Conservation (phyloP, 108 stramenopile species). For the Ochromonas danica region DNA sequence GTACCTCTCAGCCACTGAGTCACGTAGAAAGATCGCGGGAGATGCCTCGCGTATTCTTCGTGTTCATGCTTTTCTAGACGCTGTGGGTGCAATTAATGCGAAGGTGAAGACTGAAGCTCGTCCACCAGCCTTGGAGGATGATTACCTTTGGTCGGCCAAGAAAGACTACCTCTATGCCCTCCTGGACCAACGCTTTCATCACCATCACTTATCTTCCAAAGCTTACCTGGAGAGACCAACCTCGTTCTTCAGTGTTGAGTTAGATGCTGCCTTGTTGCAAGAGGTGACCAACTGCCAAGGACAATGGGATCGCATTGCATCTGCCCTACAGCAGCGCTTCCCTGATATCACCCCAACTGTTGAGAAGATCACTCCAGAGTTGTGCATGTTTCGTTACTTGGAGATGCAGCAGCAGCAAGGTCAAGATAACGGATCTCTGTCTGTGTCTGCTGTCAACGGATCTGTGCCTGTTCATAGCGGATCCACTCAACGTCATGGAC, state of each 20-base stretch:
- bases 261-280: not conserved
- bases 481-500: not conserved
- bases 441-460: not conserved
- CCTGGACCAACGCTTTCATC: not conserved
- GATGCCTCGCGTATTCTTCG: not conserved
- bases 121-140: not conserved
- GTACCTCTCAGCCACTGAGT: slow-evolving; percentile 32
- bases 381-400: not conserved
- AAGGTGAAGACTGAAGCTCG: not conserved
- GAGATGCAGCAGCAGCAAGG: not conserved
- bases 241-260: not conserved
- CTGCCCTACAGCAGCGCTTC: not conserved
- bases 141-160: not conserved
- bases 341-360: not conserved
- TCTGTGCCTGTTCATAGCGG: not conserved
- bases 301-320: not conserved
- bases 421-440: not conserved
- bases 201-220: not conserved
- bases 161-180: not conserved
- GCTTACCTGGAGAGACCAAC: not conserved
- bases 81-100: not conserved
- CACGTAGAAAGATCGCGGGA: slow-evolving; percentile 23
- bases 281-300: not conserved
- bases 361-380: not conserved
- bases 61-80: slow-evolving; percentile 24